Evolutionary conservation across 2,329 filamentous ascomycete genomes (phyloP), one percentile per base, ranked within the genome.

Genomic region (Huntiella decipiens): DNA sequence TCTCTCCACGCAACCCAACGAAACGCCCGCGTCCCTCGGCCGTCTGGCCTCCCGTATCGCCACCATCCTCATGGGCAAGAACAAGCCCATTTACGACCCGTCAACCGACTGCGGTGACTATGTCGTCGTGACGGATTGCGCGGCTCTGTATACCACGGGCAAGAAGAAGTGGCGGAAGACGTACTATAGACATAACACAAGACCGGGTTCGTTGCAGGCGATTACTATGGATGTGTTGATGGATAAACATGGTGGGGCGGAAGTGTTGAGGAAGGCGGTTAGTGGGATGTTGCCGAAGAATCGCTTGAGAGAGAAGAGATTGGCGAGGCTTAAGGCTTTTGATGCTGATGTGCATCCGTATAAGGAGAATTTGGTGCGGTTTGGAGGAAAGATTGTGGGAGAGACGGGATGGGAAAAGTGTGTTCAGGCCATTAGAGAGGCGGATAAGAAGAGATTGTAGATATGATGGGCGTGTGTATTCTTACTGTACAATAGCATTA

Each of bases 31-130:
- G 11, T 78, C 85, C n/a, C 79, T 95, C 36, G 88, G 88, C 54
- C 85, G 88, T 37, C 72, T 95, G 44, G 88, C 88, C 51, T 85
- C 81, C 45, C 77, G 81, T 52, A 94, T 95, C 61, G 88, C 87
- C 51, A 69, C 79, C 45, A 70, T 84, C 50, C 76, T 95, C 44
- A 95, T 96, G 87, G 91, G 91, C 66, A 98, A 98, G 71, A 82
- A 98, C 73, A 98, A 98, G 67, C 91, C 91, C 16, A 94, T 91
- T 62, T 98, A 78, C 67, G 84, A 96, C 65, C 91, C 91, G 1
- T 94, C 86, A 16, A 95, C 87, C 51, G 91, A 98, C 70, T 96
- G 91, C 71, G 91, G 91, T 55, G 91, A 98, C 74, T 98, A 98
- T 63, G 87, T 98, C 10, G 88, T 98, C 1, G 87, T 91, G 44